Percentiles rank a stretch among this genome's conserved stretches.
phyloP scores from a whole-genome alignment of 352 stramenopile genomes.

The Pythium dissotocum region DNA sequence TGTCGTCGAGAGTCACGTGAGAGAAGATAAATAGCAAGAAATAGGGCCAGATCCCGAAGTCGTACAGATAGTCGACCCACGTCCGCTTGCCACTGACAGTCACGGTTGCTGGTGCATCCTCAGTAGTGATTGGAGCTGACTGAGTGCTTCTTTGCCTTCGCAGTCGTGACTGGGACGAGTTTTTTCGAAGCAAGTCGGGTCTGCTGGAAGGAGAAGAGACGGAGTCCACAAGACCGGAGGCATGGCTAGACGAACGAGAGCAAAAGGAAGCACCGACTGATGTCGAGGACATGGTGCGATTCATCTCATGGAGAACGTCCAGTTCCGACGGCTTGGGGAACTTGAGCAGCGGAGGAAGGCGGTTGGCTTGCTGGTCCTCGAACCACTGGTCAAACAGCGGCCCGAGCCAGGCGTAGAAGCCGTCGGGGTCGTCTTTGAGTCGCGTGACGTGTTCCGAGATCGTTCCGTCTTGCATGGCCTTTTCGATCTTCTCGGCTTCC shows the following conservation, averaged over 20 bases:
- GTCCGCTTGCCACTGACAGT: conserved; percentile 5
- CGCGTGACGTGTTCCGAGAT: conserved; percentile 59
- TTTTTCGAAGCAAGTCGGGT: neutral
- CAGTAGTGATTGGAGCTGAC: neutral
- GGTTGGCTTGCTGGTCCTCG: conserved; percentile 38
- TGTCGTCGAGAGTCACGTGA: conserved; percentile 36
- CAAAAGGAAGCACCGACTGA: conserved; percentile 16
- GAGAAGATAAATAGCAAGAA: conserved; percentile 59
- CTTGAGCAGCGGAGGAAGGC: conserved; percentile 36
- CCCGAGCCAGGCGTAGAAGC: conserved; percentile 74
- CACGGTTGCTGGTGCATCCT: neutral
- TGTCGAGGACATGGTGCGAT: conserved; percentile 10
- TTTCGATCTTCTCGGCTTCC: conserved; percentile 77
- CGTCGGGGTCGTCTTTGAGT: conserved; percentile 66
- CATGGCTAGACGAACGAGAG: conserved; percentile 12
- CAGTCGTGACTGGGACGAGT: neutral
- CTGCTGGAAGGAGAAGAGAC: neutral
- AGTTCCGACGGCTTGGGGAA: conserved; percentile 17
- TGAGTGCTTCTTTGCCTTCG: neutral
- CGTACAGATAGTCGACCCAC: conserved; percentile 65
- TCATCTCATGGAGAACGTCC: conserved; percentile 5
- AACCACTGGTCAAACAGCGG: conserved; percentile 74
- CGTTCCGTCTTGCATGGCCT: conserved; percentile 44
- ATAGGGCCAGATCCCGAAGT: conserved; percentile 77
- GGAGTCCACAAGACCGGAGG: conserved; percentile 1